Base-by-base conservation (phyloP, 225 moss, liverwort and hornwort species). In the Straminergon stramineum region DNA sequence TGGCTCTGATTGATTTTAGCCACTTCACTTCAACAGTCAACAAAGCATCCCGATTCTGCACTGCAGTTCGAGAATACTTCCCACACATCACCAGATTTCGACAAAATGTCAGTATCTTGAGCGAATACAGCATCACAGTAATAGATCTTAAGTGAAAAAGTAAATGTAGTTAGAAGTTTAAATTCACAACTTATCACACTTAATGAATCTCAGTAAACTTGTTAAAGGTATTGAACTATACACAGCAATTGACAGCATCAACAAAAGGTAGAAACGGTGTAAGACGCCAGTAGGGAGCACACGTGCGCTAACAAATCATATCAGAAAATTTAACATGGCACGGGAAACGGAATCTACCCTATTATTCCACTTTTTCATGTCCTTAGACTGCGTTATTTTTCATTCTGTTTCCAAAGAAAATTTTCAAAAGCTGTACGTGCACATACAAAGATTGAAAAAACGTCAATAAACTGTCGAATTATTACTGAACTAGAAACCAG, bases 51-150 rank as follows among this genome's bases (percentile, higher is more conserved):
- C 98, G 96, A 87, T 96, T 93, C 85, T 85, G 34, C 70, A 97
- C 98, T 56, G 97, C 98, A 74, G 95, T 95, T 88, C 90, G 91
- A 77, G 91, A 93, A 89, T 98, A 98, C 94, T 96, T 90, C 87
- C 91, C 92, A 43, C 52, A 84, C 60, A 89, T 74, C 85, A 88
- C 74, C 79, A 60, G 30, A n/a, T 75, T 85, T 79, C 26, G 37
- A 84, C 55, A n/a, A 45, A 86, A 12, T 84, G 89, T 92, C 87
- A 91, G 87, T 68, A 87, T 79, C 79, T 90, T 86, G 64, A 79
- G 67, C 55, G 69, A 83, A 73, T 85, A 53, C 64, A 66, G 60
- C 66, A 90, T 66, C 60, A 83, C 7, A 80, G 24, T 24, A 53
- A 58, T 51, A 79, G n/a, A 78, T 55, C 83, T 82, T 22, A 39